phyloP scores from a whole-genome alignment of 2,329 filamentous ascomycete genomes.

The Verticillium nonalfalfae region DNA sequence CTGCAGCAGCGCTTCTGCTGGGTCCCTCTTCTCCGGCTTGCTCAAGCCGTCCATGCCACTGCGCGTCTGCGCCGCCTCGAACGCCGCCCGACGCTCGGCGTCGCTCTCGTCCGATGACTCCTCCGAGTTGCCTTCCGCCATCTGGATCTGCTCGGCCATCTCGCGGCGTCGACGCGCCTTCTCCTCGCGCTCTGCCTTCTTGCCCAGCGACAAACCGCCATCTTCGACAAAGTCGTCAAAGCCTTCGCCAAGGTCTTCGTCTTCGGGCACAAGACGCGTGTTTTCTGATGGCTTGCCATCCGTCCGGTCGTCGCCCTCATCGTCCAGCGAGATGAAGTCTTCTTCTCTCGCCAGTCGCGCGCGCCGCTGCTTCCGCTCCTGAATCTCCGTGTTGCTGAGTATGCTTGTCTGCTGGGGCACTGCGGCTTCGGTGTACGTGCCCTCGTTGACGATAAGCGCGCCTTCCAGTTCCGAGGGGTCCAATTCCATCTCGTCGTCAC shows the following conservation, averaged over 20 bases:
- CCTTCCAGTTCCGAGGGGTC: conserved; percentile 58
- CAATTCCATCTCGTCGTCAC: conserved; percentile 45
- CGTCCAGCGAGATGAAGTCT: conserved; percentile 59
- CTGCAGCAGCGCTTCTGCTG: conserved; percentile 33
- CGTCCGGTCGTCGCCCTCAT: conserved; percentile 26
- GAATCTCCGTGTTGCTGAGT: conserved; percentile 9
- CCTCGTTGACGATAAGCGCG: conserved; percentile 53
- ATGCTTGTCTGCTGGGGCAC: conserved; percentile 34
- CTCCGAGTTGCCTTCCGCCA: conserved; percentile 62
- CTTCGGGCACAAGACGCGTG: conserved; percentile 72
- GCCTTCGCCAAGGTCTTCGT: conserved; percentile 88
- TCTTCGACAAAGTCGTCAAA: conserved; percentile 91
- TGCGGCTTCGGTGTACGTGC: conserved; percentile 29
- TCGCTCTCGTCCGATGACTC: conserved; percentile 64
- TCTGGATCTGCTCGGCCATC: conserved; percentile 77
- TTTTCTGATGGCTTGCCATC: conserved; percentile 34
- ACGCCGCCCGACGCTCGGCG: conserved; percentile 69
- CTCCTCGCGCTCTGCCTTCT: conserved; percentile 70
- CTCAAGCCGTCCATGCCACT: conserved; percentile 75
- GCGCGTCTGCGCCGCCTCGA: conserved; percentile 79
- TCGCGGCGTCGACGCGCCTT: conserved; percentile 60
- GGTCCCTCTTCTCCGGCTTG: conserved; percentile 34
- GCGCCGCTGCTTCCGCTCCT: conserved; percentile 52
- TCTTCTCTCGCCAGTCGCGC: conserved; percentile 71
- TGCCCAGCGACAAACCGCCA: conserved; percentile 70